Conservation (phyloP, 192 early-diverging fungal genomes). For the Dispira simplex region DNA sequence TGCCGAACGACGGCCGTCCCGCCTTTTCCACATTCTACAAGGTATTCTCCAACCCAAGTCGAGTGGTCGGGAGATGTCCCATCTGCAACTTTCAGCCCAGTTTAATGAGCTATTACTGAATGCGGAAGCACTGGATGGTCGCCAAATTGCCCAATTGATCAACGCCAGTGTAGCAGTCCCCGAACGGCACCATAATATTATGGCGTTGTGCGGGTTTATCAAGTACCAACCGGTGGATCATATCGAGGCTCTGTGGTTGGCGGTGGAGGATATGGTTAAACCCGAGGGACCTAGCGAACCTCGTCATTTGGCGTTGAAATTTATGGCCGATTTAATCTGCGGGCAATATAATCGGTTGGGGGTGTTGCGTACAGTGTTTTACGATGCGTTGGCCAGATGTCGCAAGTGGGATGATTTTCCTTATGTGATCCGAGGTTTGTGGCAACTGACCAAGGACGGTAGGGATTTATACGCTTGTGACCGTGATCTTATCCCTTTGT, state of each 20-base stretch:
- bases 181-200: slow-evolving; percentile 1
- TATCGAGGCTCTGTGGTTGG: slow-evolving; percentile 8
- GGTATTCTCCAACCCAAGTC: neutral
- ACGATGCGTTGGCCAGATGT: neutral
- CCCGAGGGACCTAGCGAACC: neutral
- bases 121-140: slow-evolving; percentile 6
- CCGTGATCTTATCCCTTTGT: neutral
- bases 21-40: neutral
- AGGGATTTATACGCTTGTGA: slow-evolving; percentile 8
- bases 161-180: neutral
- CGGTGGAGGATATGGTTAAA: slow-evolving; percentile 4
- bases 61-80: slow-evolving; percentile 1
- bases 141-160: neutral
- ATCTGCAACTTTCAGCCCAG: slow-evolving; percentile 10
- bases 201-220: neutral
- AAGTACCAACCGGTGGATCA: slow-evolving; percentile 10
- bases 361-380: slow-evolving; percentile 3
- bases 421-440: slow-evolving; percentile 1
- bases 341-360: slow-evolving; percentile 10
- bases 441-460: slow-evolving; percentile 9
- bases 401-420: slow-evolving; percentile 3
- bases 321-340: slow-evolving; percentile 8
- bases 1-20: neutral
- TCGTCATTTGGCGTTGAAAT: slow-evolving; percentile 7
- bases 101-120: neutral